phyloP scores from a whole-genome alignment of 352 stramenopile species.

The Globisporangium irregulare region DNA sequence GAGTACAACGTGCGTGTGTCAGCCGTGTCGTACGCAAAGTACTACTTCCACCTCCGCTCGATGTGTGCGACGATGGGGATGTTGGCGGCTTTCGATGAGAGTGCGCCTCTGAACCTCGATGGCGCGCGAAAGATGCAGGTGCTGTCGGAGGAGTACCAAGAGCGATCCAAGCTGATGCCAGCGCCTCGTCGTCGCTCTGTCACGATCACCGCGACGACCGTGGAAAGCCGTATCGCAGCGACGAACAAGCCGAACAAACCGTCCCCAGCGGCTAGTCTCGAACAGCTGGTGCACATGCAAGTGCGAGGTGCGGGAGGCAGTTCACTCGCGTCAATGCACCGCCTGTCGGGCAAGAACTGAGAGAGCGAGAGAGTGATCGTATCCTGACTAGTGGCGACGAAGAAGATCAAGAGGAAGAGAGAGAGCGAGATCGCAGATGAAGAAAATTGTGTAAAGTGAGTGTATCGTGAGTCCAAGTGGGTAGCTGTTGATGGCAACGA shows the following conservation, averaged over 20 bases:
- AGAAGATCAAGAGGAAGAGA: constrained; percentile 13
- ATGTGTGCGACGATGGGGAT: constrained; percentile 92
- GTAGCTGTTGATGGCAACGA: not conserved
- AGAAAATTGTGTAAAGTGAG: constrained; percentile 15
- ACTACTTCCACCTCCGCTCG: constrained; percentile 96
- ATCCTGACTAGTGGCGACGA: constrained; percentile 15
- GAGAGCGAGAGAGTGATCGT: constrained; percentile 23
- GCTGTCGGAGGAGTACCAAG: constrained; percentile 84
- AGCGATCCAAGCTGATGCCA: constrained; percentile 76
- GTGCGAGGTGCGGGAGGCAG: constrained; percentile 58
- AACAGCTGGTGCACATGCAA: constrained; percentile 85
- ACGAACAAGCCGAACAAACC: constrained; percentile 33
- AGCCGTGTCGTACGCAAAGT: constrained; percentile 88
- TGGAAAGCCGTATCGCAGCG: constrained; percentile 27
- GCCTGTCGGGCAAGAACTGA: constrained; percentile 40
- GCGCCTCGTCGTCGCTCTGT: constrained; percentile 68
- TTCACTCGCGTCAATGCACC: constrained; percentile 47
- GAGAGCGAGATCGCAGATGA: not conserved
- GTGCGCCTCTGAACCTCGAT: constrained; percentile 75
- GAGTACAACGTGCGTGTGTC: constrained; percentile 89
- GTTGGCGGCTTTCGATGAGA: constrained; percentile 70
- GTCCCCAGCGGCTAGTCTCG: constrained; percentile 66
- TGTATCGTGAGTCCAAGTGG: constrained; percentile 12
- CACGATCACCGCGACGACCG: constrained; percentile 64
- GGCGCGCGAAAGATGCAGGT: constrained; percentile 86